Conservation (phyloP, 2,329 filamentous ascomycete species). For the Fusarium nodosum region DNA sequence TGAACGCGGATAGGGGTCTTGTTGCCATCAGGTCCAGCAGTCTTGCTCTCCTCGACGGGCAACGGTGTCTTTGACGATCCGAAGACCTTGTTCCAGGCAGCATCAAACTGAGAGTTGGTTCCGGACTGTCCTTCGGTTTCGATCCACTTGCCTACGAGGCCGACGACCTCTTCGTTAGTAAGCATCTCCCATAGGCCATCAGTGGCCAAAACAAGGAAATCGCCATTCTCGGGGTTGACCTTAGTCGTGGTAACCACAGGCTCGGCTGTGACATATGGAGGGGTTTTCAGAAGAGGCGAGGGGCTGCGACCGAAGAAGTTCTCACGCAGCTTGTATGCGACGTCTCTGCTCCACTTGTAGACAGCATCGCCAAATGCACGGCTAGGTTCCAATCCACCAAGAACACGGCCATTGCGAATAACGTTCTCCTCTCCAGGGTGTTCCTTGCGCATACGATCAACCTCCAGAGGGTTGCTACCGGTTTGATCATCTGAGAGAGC, state of each 20-base stretch:
- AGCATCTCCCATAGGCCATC: conserved; percentile 99
- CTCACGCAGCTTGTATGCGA: conserved; percentile 83
- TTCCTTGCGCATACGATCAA: conserved; percentile 82
- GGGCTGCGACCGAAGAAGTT: conserved; percentile 90
- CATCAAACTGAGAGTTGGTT: conserved; percentile 75
- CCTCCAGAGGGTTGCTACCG: conserved; percentile 88
- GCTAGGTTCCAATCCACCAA: conserved; percentile 92
- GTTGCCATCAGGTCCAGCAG: conserved; percentile 73
- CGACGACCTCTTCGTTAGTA: conserved; percentile 97
- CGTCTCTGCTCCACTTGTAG: conserved; percentile 95
- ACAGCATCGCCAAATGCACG: conserved; percentile 95
- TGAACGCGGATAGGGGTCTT: conserved; percentile 87
- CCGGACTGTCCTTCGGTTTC: conserved; percentile 75
- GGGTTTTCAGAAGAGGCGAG: conserved; percentile 84
- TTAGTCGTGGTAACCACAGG: conserved; percentile 94
- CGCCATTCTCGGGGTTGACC: conserved; percentile 87
- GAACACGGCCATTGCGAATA: conserved; percentile 87
- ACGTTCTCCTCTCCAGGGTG: conserved; percentile 93
- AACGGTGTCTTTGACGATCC: conserved; percentile 67
- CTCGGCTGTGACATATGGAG: conserved; percentile 97
- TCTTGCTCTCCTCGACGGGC: conserved; percentile 78
- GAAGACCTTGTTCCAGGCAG: conserved; percentile 76
- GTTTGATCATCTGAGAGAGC: conserved; percentile 94
- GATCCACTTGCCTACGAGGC: conserved; percentile 96
- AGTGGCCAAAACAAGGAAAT: conserved; percentile 96